Evolutionary conservation across 2,329 filamentous ascomycete species (phyloP), one percentile per base, ranked within the genome.

Genomic region (Clonostachys sp.): DNA sequence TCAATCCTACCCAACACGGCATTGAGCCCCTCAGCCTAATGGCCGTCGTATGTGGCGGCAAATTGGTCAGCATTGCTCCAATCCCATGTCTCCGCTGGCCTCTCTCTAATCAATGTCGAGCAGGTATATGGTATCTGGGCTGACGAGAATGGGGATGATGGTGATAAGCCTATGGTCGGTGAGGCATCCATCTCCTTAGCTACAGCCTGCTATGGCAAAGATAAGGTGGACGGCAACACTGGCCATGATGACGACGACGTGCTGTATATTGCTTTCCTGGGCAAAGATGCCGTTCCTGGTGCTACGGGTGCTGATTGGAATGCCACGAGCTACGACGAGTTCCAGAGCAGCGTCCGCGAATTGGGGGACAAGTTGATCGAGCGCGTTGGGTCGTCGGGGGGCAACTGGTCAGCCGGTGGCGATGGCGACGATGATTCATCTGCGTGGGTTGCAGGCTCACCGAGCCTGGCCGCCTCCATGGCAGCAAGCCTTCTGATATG

Each of bases 261-360:
- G 0, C 61, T 86, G 35, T 86, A 78, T 59, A 69, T 86, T 44
- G 83, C 78, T 0, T 86, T 86, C 56, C 67, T 67, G 0, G 81
- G 81, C 2, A 48, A 61, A 1, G 72, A 77, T 8, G 80, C 83
- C 1, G 76, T 83, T 1, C 80, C 80, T 1, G 81, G 80, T 2
- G 61, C 67, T 12, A 58, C 62, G 3, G 71, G 70, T 17, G 81
- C 81, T 0, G 64, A 73, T 24, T 86, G 82, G 82, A 63, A 64
- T 8, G 78, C 81, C 0, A 57, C 59, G 7, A 71, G 61, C 50
- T 74, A 65, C 24, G 61, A 62, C 10, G 68, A 73, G 14, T 84
- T 84, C 52, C 73, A 78, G 60, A 61, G 53, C n/a, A 81, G 76
- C 55, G 74, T 84, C 47, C 59, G 66, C 44, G 55, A 50, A 0